Evolutionary conservation across 495 filamentous ascomycete genomes (phyloP).

Genomic region (Neurospora sp.): DNA sequence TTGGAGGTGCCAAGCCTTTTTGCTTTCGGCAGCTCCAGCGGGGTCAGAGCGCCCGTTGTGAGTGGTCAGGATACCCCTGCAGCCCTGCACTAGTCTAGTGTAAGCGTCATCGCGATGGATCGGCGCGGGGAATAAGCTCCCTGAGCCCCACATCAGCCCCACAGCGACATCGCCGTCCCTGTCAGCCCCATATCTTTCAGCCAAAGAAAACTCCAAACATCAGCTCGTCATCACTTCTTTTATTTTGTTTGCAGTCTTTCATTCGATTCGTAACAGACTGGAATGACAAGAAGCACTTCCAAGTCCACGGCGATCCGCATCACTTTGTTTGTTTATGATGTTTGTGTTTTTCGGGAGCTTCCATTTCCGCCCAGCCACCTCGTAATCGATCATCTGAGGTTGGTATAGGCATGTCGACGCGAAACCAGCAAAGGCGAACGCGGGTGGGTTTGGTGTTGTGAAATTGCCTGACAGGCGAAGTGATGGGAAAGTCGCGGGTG

Average conservation of each 20-base stretch:
- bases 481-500: background rate
- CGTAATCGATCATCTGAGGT: background rate
- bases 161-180: background rate
- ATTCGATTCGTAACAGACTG: background rate
- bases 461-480: background rate
- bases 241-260: background rate
- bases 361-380: background rate
- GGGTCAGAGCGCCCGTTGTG: background rate
- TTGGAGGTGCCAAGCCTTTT: background rate
- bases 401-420: background rate
- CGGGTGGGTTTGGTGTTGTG: background rate
- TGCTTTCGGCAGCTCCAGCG: background rate
- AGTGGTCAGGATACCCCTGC: background rate
- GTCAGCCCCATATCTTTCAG: background rate
- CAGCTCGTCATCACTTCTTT: background rate
- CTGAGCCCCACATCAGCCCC: background rate
- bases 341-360: background rate
- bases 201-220: background rate
- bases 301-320: background rate
- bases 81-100: background rate
- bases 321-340: background rate
- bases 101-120: background rate
- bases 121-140: background rate
- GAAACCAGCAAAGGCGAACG: background rate
- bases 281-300: background rate